These are phyloP conservation scores for Aspergillus affinis DNA, from an alignment of 495 filamentous ascomycete genomes.

Conservation along the genomic window DNA sequence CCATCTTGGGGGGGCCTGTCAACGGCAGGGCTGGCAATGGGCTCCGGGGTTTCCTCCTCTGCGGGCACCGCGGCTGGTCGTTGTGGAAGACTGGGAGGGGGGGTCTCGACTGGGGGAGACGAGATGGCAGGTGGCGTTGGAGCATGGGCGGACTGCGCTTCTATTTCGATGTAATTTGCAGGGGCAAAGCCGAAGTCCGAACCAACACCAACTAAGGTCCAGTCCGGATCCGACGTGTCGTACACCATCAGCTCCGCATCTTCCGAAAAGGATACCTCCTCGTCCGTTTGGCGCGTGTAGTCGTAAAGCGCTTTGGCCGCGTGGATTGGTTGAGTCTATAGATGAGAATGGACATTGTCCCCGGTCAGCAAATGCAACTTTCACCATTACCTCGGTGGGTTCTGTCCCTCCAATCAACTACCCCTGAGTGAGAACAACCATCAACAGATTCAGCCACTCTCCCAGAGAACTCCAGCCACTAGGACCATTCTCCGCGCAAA, in stretches of 20 bases:
- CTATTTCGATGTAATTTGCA: conserved; percentile 90
- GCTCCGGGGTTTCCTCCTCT: conserved; percentile 21
- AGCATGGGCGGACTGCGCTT: conserved; percentile 33
- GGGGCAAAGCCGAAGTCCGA: conserved; percentile 93
- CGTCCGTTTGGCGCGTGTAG: conserved; percentile 95
- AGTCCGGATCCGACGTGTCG: conserved; percentile 90
- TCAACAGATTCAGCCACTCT: neutral
- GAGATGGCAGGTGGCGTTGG: conserved; percentile 28
- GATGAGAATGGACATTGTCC: conserved; percentile 5
- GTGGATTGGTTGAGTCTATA: conserved; percentile 67
- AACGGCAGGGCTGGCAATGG: conserved; percentile 28
- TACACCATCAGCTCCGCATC: conserved; percentile 81
- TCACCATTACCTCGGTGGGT: neutral
- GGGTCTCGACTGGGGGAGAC: conserved; percentile 28
- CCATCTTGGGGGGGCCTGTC: conserved; percentile 57
- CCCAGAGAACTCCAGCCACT: neutral
- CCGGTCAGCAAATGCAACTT: neutral
- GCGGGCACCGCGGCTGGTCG: conserved; percentile 28
- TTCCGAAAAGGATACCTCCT: conserved; percentile 94
- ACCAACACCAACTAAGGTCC: conserved; percentile 86
- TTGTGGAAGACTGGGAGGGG: conserved; percentile 41
- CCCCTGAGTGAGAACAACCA: conserved; percentile 6
- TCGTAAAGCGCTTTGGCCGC: conserved; percentile 89
- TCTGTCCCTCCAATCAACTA: neutral
- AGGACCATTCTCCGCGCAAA: neutral